phyloP scores from a whole-genome alignment of 768 basidiomycete genomes.

The Xerocomus potaroensis region DNA sequence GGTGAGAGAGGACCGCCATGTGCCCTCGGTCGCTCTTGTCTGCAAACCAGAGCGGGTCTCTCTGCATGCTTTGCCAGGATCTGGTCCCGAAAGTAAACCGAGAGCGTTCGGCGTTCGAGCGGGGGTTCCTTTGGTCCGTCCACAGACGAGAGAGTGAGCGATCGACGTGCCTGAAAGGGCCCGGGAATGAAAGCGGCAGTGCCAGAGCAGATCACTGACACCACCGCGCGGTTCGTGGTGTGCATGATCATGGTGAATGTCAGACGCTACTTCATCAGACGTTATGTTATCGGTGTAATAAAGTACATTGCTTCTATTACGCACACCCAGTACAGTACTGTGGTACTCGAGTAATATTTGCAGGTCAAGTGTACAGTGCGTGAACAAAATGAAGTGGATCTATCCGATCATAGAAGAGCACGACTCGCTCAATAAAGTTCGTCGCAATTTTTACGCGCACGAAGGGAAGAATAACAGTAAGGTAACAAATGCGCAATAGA shows the following conservation, averaged over 20 bases:
- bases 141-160: constrained; percentile 48
- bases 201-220: background rate
- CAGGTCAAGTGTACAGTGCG: constrained; percentile 11
- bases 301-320: background rate
- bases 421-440: background rate
- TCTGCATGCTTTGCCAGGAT: constrained; percentile 47
- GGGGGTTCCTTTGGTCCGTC: constrained; percentile 55
- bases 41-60: constrained; percentile 62
- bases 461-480: constrained; percentile 12
- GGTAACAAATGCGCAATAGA: constrained; percentile 24
- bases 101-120: constrained; percentile 51
- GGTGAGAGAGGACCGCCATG: constrained; percentile 58
- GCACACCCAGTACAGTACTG: background rate
- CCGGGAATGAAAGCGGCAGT: constrained; percentile 5
- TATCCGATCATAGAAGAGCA: constrained; percentile 5
- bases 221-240: background rate
- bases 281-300: background rate
- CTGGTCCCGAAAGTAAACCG: constrained; percentile 55
- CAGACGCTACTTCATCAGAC: too few relatives aligned
- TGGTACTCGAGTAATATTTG: constrained; percentile 1
- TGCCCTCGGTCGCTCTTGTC: constrained; percentile 49
- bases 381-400: constrained; percentile 14
- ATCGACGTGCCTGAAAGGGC: constrained; percentile 14
- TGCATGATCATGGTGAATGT: constrained; percentile 3
- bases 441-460: background rate